Conservation (phyloP, 2,329 filamentous ascomycete genomes). For the Chrysosporium queenslandicum region DNA sequence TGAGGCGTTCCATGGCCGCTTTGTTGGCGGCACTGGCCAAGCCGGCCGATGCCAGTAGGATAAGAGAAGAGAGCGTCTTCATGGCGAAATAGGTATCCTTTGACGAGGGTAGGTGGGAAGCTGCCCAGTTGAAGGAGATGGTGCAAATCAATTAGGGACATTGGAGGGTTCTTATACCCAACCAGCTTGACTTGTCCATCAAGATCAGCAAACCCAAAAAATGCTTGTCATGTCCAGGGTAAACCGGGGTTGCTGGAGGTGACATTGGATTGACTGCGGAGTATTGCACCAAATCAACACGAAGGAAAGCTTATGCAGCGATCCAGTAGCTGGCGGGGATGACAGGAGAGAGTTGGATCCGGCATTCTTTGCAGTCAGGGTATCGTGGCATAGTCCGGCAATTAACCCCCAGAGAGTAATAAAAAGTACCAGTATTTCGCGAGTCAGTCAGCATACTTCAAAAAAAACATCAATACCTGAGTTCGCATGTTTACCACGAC, state of each 20-base stretch:
- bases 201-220: background rate
- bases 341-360: background rate
- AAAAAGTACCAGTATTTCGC: background rate
- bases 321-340: background rate
- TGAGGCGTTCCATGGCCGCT: slow-evolving; percentile 16
- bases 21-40: slow-evolving; percentile 11
- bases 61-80: slow-evolving; percentile 14
- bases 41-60: slow-evolving; percentile 13
- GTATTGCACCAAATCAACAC: background rate
- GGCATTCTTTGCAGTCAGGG: background rate
- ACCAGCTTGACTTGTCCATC: background rate
- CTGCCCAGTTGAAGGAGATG: background rate
- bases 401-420: no score
- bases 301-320: background rate
- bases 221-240: background rate
- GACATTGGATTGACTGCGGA: background rate
- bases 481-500: background rate
- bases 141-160: background rate
- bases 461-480: background rate
- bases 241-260: background rate
- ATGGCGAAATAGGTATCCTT: slow-evolving; percentile 3
- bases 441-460: background rate
- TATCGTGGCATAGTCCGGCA: background rate
- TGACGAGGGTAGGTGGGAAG: background rate
- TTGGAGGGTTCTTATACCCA: slow-evolving; percentile 1